A percentile compares a stretch with the other conserved stretches of the same genome.
Evolutionary conservation across 257 asterid species (phyloP).

Genomic region (Verbena officinalis): DNA sequence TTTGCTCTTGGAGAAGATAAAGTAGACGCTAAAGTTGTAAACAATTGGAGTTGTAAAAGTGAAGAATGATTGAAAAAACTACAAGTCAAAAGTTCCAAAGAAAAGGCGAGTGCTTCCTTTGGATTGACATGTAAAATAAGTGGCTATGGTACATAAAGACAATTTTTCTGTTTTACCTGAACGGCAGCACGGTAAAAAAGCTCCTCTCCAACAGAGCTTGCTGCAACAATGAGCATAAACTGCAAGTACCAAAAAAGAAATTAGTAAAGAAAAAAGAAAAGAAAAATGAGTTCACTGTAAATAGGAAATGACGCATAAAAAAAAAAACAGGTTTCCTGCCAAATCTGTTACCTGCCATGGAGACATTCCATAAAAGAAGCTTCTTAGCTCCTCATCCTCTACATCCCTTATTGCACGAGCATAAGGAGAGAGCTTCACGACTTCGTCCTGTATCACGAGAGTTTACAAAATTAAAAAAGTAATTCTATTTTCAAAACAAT

Average conservation of each 20-base stretch:
- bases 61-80: too few species aligned
- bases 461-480: background rate
- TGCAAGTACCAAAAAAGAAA: conserved; percentile 27
- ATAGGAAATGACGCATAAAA: background rate
- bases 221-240: conserved; percentile 94
- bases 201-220: conserved; percentile 98
- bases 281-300: too few species aligned
- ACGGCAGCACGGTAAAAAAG: conserved; percentile 95
- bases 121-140: too few species aligned
- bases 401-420: conserved; percentile 98
- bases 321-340: background rate
- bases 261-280: too few species aligned
- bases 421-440: conserved; percentile 90
- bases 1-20: too few species aligned
- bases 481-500: background rate
- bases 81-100: too few species aligned
- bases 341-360: conserved; percentile 81
- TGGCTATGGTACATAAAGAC: too few species aligned
- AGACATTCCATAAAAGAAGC: conserved; percentile 92
- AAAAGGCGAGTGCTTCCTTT: too few species aligned
- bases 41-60: too few species aligned
- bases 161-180: conserved; percentile 60
- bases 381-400: conserved; percentile 88
- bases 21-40: too few species aligned
- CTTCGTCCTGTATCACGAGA: conserved; percentile 68